A percentile compares a stretch with the other conserved stretches of the same genome.
phyloP scores from a whole-genome alignment of 1,284 basidiomycete species.

The Mycosarcoma maydis region DNA sequence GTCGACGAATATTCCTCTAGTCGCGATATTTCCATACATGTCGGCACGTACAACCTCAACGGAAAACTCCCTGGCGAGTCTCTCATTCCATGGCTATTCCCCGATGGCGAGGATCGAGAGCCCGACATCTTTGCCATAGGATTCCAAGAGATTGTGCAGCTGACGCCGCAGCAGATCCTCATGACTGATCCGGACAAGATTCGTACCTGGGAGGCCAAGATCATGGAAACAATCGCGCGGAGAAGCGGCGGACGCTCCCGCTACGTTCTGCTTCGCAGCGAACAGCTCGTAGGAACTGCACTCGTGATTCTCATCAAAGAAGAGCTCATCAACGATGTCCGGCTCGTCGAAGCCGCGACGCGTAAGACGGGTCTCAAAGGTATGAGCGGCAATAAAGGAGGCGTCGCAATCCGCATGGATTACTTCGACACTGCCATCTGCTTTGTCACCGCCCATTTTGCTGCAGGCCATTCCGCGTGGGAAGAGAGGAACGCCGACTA shows the following conservation, averaged over 20 bases:
- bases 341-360: conserved; percentile 88
- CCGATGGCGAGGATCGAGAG: conserved; percentile 69
- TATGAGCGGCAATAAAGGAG: conserved; percentile 91
- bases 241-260: conserved; percentile 76
- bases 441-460: conserved; percentile 93
- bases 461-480: conserved; percentile 88
- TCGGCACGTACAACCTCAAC: conserved; percentile 96
- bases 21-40: conserved; percentile 78
- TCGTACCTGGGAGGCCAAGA: conserved; percentile 79
- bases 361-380: conserved; percentile 97
- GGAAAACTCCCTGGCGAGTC: conserved; percentile 83
- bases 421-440: conserved; percentile 91
- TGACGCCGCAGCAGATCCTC: conserved; percentile 93
- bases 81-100: conserved; percentile 88
- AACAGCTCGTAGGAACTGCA: conserved; percentile 95
- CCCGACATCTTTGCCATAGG: conserved; percentile 69
- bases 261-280: conserved; percentile 88
- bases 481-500: conserved; percentile 94
- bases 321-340: conserved; percentile 79
- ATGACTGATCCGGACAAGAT: conserved; percentile 90
- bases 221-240: conserved; percentile 80
- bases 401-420: conserved; percentile 89
- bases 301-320: conserved; percentile 85
- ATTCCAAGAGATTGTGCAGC: conserved; percentile 97
- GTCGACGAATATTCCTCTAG: conserved; percentile 85